Evolutionary conservation across 306 rosid genomes (phyloP), one percentile per base, ranked within the genome.

Genomic region (Castanea crenata): DNA sequence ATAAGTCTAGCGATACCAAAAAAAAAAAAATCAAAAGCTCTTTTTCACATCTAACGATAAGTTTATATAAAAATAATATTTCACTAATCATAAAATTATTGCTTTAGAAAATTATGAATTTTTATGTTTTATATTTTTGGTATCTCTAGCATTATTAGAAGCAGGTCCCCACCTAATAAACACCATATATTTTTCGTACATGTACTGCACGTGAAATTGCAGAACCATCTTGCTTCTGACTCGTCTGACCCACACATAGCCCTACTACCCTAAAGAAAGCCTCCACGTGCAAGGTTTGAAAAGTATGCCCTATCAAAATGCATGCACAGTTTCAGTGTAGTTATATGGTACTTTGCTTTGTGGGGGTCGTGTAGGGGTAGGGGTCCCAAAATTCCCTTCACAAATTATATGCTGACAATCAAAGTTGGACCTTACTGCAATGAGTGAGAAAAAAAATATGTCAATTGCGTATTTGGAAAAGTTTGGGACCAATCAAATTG

Each of bases 231-330:
- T 34, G 1, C 23, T 11, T 52, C 54, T 49, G 54, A 49, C 54
- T 10, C 76, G 69, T 3, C 54, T 10, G 54, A 3, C 44, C 56
- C 76, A 41, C 52, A 16, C 4, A 23, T 5, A 13, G 14, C 15
- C 21, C 16, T 7, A 7, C 21, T 7, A 49, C 38, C 75, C 75
- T 4, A 69, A 56, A 25, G 73, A 63, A 23, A 14, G 5, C 31
- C 55, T 75, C 80, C 83, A 74, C 80, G 80, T 79, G 86, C 76
- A 55, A 14, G 74, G 74, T 61, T 78, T 51, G 62, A 74, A 73
- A 77, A 77, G 79, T 19, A 68, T 27, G 75, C 5, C 3, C 6
- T 8, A 35, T 38, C 11, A 8, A 38, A 8, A 38, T 38, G 46
- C 11, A 2, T 34, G 51, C 38, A 35, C 15, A 67, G 52, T 34